phyloP scores from a whole-genome alignment of 1,284 basidiomycete species.

The Trametes versicolor region DNA sequence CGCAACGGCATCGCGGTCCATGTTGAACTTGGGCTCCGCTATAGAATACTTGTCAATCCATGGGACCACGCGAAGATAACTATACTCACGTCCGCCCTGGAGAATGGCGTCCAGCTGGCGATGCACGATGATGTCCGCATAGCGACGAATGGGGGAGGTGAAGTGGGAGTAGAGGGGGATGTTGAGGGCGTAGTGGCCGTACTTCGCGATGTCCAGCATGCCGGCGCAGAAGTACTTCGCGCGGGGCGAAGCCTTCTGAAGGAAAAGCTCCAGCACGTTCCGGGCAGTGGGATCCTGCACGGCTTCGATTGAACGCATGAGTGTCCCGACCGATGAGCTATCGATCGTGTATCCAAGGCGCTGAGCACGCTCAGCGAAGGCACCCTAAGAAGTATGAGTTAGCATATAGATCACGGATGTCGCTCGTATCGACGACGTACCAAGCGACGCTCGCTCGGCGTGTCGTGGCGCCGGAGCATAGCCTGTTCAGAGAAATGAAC shows the following conservation, averaged over 20 bases:
- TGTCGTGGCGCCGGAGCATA: conserved; percentile 93
- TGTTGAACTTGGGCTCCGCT: conserved; percentile 89
- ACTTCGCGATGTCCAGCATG: conserved; percentile 99
- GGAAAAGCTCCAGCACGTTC: conserved; percentile 81
- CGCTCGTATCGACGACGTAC: conserved; percentile 56
- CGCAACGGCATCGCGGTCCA: conserved; percentile 97
- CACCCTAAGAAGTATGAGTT: conserved; percentile 56
- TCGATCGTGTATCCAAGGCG: conserved; percentile 90
- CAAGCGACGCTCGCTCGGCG: conserved; percentile 89
- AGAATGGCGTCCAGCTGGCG: conserved; percentile 95
- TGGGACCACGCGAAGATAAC: conserved; percentile 16
- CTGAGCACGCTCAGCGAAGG: conserved; percentile 82
- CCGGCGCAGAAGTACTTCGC: conserved; percentile 99
- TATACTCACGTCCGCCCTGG: conserved; percentile 68
- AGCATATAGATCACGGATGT: conserved; percentile 1
- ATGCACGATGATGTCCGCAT: conserved; percentile 96
- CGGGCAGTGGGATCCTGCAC: conserved; percentile 81
- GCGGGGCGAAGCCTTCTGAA: conserved; percentile 89
- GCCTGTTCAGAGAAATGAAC: conserved; percentile 95
- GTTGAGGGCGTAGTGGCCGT: conserved; percentile 92
- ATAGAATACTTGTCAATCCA: conserved; percentile 17
- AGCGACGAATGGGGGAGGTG: conserved; percentile 92
- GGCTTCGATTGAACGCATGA: conserved; percentile 86
- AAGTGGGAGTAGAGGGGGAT: conserved; percentile 97
- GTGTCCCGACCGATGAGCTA: conserved; percentile 78